Conservation (phyloP, 805 yeast genomes). For the Ogataea thermomethanolica region DNA sequence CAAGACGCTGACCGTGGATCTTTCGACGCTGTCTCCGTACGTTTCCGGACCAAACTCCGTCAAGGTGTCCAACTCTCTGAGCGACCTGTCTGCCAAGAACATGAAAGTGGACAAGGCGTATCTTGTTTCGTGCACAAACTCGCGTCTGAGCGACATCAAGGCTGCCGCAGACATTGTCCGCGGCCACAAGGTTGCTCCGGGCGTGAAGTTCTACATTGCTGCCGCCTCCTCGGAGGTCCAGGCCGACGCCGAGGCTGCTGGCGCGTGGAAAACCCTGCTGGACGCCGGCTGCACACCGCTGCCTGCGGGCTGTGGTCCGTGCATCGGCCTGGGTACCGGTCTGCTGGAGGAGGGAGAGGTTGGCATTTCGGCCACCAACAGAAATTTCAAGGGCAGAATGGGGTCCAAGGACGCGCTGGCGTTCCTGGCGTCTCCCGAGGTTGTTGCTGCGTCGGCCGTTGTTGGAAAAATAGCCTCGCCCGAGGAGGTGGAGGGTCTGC, state of each 20-base stretch:
- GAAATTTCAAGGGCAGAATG: constrained; percentile 99
- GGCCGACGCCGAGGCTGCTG: constrained; percentile 82
- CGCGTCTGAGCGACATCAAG: constrained; percentile 85
- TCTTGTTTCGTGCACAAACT: constrained; percentile 96
- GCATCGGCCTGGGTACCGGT: constrained; percentile 97
- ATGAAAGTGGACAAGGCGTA: constrained; percentile 90
- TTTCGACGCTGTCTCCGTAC: constrained; percentile 77
- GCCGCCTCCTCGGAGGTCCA: constrained; percentile 96
- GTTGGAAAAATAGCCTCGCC: constrained; percentile 92
- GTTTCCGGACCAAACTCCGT: constrained; percentile 98
- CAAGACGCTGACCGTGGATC: constrained; percentile 78
- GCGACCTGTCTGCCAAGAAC: constrained; percentile 67
- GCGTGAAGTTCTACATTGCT: constrained; percentile 94
- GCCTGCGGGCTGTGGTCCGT: constrained; percentile 99
- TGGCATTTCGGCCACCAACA: constrained; percentile 96
- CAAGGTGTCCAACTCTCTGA: constrained; percentile 77
- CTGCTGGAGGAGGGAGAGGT: constrained; percentile 92
- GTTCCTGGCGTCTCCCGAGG: constrained; percentile 94
- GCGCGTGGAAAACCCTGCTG: constrained; percentile 87
- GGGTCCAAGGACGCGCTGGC: constrained; percentile 96
- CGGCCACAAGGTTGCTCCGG: constrained; percentile 79
- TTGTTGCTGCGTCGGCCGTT: constrained; percentile 98
- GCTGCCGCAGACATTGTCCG: constrained; percentile 89
- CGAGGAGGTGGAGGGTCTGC: constrained; percentile 67
- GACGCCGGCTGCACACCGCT: constrained; percentile 93